Base-by-base conservation (phyloP, 208 protist genomes). In the Leishmania major region DNA sequence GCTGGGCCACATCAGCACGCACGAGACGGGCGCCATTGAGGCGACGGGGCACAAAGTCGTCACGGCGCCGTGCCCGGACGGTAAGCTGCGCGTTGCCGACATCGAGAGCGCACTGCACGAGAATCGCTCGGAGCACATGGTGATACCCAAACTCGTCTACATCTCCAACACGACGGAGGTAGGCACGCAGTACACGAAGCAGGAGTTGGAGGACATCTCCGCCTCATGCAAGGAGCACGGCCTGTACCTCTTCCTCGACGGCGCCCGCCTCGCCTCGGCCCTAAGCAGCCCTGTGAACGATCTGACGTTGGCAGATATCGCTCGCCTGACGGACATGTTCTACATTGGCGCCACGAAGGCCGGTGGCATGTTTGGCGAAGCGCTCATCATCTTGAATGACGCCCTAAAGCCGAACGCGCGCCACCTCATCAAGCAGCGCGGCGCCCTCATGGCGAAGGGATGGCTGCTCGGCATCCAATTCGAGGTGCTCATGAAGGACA, bases 391-490 rank as follows among this genome's bases (percentile, higher is more conserved):
- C 69, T 1, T 73, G 43, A 85, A 87, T 76, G 78, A 86, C 25
- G 55, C 71, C 55, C 57, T 91, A n/a, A 88, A 89, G 84, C 49
- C 78, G 10, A 80, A 86, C 60, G 55, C 78, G 66, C 87, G 89
- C 67, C 79, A 80, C 75, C 17, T 85, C 57, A 89, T 92, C 74
- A 90, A 90, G 79, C 89, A 91, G 84, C 89, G 80, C 49, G 89
- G 87, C 43, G 87, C 75, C 6, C 87, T 92, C 11, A 77, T 92
- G n/a, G 87, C 89, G 17, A 92, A 92, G 80, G 89, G 89, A 37
- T 92, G 87, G 85, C 66, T 92, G 69, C 82, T 92, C 25, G 89
- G 89, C 60, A 79, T 85, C 31, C 89, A 92, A 78, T 92, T 92
- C 57, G 80, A 90, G 67, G 82, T 80, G 66, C 83, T 92, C n/a